Percentiles rank a stretch among this genome's conserved stretches.
Evolutionary conservation across 2,329 filamentous ascomycete genomes (phyloP).

Genomic region (Orbilia brochopaga): DNA sequence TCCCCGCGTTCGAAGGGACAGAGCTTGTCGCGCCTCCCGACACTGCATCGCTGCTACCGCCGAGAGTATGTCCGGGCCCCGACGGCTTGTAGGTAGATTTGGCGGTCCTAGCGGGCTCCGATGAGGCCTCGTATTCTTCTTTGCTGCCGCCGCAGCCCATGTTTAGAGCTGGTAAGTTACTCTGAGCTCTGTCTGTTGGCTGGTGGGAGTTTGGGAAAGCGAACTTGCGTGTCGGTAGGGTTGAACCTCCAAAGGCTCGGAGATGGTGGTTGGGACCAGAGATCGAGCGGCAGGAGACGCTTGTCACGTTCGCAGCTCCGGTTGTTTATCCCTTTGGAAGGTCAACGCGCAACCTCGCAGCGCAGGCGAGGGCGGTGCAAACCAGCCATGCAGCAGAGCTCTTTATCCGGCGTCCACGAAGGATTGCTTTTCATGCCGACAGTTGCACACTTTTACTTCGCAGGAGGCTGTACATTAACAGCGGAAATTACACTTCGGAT

Average conservation of each 20-base stretch:
- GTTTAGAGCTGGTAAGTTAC: conserved; percentile 1
- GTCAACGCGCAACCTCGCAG: conserved; percentile 35
- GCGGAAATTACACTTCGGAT: not conserved
- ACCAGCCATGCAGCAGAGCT: not conserved
- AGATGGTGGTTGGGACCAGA: conserved; percentile 16
- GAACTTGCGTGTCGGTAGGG: not conserved
- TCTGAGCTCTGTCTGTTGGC: not conserved
- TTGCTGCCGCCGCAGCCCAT: conserved; percentile 51
- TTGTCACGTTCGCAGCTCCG: not conserved
- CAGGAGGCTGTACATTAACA: not conserved
- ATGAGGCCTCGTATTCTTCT: conserved; percentile 39
- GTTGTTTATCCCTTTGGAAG: conserved; percentile 7
- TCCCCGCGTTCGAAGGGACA: conserved; percentile 36
- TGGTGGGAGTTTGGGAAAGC: conserved; percentile 1
- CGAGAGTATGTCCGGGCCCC: conserved; percentile 41
- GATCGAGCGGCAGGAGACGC: not conserved
- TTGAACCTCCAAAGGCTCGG: not conserved
- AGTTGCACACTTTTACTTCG: too few species aligned
- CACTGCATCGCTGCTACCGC: conserved; percentile 12
- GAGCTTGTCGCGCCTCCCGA: conserved; percentile 34
- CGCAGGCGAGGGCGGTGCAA: conserved; percentile 22
- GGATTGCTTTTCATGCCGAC: too few species aligned
- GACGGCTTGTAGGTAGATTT: conserved; percentile 36
- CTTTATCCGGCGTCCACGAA: too few species aligned
- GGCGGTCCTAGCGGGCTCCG: conserved; percentile 39